phyloP scores from a whole-genome alignment of 2,329 filamentous ascomycete genomes.

The Mycocentrospora acerina region DNA sequence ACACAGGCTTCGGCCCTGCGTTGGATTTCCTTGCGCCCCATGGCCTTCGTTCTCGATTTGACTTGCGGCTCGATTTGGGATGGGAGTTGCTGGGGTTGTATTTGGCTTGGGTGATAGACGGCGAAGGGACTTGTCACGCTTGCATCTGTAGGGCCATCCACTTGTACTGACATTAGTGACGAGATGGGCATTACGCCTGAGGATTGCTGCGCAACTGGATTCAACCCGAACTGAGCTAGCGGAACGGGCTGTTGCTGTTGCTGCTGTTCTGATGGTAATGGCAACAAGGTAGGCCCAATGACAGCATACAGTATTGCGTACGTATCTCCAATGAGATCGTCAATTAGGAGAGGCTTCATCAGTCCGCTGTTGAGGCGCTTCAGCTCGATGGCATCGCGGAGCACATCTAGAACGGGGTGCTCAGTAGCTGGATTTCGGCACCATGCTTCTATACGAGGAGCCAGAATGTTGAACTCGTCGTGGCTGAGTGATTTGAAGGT shows the following conservation, averaged over 20 bases:
- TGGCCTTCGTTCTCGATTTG: slow-evolving; percentile 54
- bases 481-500: slow-evolving; percentile 65
- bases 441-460: slow-evolving; percentile 62
- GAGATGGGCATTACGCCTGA: slow-evolving; percentile 28
- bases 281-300: slow-evolving; percentile 61
- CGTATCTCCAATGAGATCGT: slow-evolving; percentile 90
- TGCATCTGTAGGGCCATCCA: slow-evolving; percentile 28
- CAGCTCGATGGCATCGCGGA: slow-evolving; percentile 67
- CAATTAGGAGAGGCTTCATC: slow-evolving; percentile 82
- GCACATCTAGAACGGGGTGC: slow-evolving; percentile 58
- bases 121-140: slow-evolving; percentile 23
- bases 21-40: slow-evolving; percentile 61
- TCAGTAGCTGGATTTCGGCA: slow-evolving; percentile 52
- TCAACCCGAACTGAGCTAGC: slow-evolving; percentile 7
- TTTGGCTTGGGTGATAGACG: slow-evolving; percentile 28
- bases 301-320: slow-evolving; percentile 77
- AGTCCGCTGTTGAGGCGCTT: slow-evolving; percentile 82
- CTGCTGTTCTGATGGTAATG: slow-evolving; percentile 47
- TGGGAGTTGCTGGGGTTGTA: slow-evolving; percentile 18
- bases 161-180: slow-evolving; percentile 35
- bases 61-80: slow-evolving; percentile 21
- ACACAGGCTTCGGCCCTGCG: slow-evolving; percentile 60
- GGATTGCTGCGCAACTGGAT: slow-evolving; percentile 9
- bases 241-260: slow-evolving; percentile 17
- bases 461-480: slow-evolving; percentile 65